These are phyloP conservation scores for Dorcoceras hygrometricum DNA, from an alignment of 257 asterid genomes.

Conservation along the genomic window DNA sequence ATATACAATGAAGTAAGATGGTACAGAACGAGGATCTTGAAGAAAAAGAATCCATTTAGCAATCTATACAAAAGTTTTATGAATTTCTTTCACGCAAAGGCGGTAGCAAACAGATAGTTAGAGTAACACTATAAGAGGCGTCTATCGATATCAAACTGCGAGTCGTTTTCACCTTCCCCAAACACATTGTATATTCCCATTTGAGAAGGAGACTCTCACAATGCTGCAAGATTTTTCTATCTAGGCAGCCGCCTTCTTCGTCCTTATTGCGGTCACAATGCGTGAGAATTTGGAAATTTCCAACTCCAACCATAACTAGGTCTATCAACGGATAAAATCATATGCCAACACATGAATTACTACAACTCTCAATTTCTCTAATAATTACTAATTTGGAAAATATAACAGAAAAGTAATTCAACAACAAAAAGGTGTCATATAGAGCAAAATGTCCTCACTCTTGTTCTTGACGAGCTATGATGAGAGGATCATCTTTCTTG, in stretches of 20 bases:
- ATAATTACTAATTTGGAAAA: too few species aligned
- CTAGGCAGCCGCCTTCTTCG: too few species aligned
- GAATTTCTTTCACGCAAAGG: neutral
- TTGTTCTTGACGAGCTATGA: constrained; percentile 64
- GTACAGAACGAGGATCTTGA: neutral
- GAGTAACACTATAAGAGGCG: neutral
- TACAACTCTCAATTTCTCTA: too few species aligned
- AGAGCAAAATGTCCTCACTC: constrained; percentile 39
- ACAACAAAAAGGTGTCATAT: neutral
- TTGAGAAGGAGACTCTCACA: neutral
- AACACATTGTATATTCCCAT: too few species aligned
- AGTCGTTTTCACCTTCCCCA: neutral
- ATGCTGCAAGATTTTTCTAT: neutral
- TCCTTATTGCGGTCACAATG: too few species aligned
- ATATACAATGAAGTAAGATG: neutral
- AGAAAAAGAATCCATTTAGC: neutral
- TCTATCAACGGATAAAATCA: too few species aligned
- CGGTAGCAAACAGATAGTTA: neutral
- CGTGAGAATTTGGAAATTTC: too few species aligned
- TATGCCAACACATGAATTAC: too few species aligned
- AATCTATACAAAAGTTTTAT: neutral
- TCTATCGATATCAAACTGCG: neutral
- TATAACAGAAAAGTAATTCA: neutral
- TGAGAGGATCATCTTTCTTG: constrained; percentile 61
- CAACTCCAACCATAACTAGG: too few species aligned